Evolutionary conservation across 2,329 filamentous ascomycete genomes (phyloP).

Genomic region (Sphaerostilbella broomeana): DNA sequence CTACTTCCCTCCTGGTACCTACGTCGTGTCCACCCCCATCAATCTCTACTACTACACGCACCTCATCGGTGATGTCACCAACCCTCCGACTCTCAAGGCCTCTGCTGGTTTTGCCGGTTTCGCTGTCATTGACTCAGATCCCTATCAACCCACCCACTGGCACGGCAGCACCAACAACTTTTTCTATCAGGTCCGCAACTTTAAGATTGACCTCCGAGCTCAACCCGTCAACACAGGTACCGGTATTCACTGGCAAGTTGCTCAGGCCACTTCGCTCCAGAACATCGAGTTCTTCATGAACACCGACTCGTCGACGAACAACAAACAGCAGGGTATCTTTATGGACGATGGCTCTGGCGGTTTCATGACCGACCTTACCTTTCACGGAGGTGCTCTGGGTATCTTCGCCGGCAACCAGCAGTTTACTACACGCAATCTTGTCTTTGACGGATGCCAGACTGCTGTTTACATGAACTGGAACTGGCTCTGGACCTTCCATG

Average conservation of each 20-base stretch:
- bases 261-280: conserved; percentile 74
- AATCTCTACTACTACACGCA: conserved; percentile 90
- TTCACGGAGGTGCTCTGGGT: conserved; percentile 74
- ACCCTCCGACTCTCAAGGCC: conserved; percentile 70
- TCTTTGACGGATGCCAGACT: conserved; percentile 74
- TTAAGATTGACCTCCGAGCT: conserved; percentile 67
- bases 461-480: conserved; percentile 90
- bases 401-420: conserved; percentile 82
- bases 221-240: conserved; percentile 56
- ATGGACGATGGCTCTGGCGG: conserved; percentile 82
- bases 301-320: conserved; percentile 54
- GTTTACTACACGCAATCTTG: conserved; percentile 77
- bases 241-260: conserved; percentile 79
- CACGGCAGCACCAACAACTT: conserved; percentile 80
- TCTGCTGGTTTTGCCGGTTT: conserved; percentile 69
- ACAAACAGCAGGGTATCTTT: conserved; percentile 70
- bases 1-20: conserved; percentile 87
- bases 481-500: conserved; percentile 80
- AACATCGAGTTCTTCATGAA: conserved; percentile 79
- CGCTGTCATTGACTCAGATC: conserved; percentile 82
- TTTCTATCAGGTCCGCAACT: conserved; percentile 76
- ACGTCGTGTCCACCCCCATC: conserved; percentile 72
- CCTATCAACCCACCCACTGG: conserved; percentile 69
- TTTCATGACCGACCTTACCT: conserved; percentile 75
- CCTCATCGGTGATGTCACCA: conserved; percentile 72